These are phyloP conservation scores for Fusarium austroafricanum DNA, from an alignment of 2,329 filamentous ascomycete genomes.

Conservation along the genomic window DNA sequence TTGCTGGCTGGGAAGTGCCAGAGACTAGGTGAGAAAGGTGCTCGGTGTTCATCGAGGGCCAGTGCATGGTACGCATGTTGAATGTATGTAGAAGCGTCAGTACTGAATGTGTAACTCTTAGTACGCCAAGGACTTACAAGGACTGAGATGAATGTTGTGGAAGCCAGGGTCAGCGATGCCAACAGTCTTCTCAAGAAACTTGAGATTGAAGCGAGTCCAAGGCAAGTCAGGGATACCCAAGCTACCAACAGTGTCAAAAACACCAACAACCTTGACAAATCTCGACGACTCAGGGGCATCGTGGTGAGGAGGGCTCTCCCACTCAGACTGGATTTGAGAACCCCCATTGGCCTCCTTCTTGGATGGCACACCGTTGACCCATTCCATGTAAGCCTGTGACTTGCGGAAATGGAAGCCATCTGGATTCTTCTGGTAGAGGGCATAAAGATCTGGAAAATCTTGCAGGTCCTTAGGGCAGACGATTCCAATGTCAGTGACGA, in stretches of 20 bases:
- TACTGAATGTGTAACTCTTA: background rate
- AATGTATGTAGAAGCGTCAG: constrained; percentile 47
- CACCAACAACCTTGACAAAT: constrained; percentile 40
- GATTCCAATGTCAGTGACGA: constrained; percentile 46
- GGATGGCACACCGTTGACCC: constrained; percentile 39
- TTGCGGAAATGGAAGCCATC: constrained; percentile 36
- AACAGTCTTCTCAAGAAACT: constrained; percentile 36
- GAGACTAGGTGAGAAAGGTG: constrained; percentile 46
- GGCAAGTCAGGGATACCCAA: constrained; percentile 42
- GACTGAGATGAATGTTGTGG: constrained; percentile 43
- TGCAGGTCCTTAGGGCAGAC: constrained; percentile 43
- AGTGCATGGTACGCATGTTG: constrained; percentile 67
- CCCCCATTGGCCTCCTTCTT: constrained; percentile 25
- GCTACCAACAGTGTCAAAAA: constrained; percentile 45
- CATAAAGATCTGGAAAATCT: constrained; percentile 43
- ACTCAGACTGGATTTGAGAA: constrained; percentile 15
- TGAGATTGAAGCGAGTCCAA: constrained; percentile 39
- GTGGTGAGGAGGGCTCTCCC: constrained; percentile 38
- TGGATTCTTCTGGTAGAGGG: constrained; percentile 42
- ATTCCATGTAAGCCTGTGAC: constrained; percentile 40
- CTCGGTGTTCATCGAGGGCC: constrained; percentile 63
- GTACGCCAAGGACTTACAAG: constrained; percentile 32
- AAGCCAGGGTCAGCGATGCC: constrained; percentile 39
- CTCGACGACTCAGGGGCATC: constrained; percentile 40
- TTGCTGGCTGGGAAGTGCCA: constrained; percentile 44